These are phyloP conservation scores for Malus fusca DNA, from an alignment of 306 rosid species.

Conservation along the genomic window DNA sequence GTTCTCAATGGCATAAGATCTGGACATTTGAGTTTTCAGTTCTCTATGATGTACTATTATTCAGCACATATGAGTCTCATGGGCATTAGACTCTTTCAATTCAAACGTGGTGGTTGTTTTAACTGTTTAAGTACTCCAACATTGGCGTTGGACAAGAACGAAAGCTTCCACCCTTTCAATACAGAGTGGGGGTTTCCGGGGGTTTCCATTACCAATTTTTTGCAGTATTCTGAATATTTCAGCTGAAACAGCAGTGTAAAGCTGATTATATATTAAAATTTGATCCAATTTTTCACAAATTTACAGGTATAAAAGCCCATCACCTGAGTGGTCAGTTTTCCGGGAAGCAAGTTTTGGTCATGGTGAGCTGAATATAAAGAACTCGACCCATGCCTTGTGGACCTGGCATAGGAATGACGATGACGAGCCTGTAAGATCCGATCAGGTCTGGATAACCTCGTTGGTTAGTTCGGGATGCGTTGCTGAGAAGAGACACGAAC, in stretches of 20 bases:
- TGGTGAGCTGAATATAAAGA: constrained; percentile 69
- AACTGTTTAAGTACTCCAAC: background rate
- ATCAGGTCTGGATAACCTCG: constrained; percentile 79
- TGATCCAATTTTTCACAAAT: constrained; percentile 2
- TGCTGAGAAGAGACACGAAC: constrained; percentile 39
- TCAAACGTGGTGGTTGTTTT: background rate
- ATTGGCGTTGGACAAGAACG: background rate
- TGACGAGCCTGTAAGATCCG: constrained; percentile 79
- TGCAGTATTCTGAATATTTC: background rate
- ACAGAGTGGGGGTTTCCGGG: background rate
- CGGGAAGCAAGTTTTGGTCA: constrained; percentile 93
- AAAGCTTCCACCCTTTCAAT: background rate
- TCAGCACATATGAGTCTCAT: background rate
- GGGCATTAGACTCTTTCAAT: background rate
- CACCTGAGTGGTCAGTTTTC: constrained; percentile 83
- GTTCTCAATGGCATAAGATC: background rate
- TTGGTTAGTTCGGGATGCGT: constrained; percentile 55
- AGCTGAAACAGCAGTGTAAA: too few species aligned
- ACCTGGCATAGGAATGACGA: constrained; percentile 95
- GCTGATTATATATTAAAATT: too few species aligned
- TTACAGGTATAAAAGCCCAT: constrained; percentile 58
- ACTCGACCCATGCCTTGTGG: constrained; percentile 80
- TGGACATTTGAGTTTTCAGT: background rate
- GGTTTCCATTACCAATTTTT: too few species aligned
- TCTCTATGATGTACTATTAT: too few species aligned